Base-by-base conservation (phyloP, 768 basidiomycete species). In the Rhodocollybia butyracea region DNA sequence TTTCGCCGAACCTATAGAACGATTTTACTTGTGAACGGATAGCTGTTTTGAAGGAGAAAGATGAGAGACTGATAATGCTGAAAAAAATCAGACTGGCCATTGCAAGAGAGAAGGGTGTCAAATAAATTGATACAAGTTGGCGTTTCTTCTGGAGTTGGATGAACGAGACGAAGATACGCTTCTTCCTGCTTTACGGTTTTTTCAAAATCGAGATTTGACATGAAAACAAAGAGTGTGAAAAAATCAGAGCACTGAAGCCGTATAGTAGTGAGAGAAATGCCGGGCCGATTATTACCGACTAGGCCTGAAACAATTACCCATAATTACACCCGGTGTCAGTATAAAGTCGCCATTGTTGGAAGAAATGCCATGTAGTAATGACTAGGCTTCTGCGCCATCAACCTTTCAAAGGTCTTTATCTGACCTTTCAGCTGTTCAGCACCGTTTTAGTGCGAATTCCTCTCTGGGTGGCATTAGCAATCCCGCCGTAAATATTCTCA, bases 1-100 rank as follows among this genome's bases (percentile, higher is more conserved):
- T 80, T 55, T 82, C 72, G 6, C 96, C 96, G 61, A 88, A 85
- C 65, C 96, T 83, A 70, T 98, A 98, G 51, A 98, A 71, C 2
- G 88, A 86, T 63, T 86, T 88, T 46, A 94, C 68, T 70, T 98
- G 96, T 19, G 83, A 80, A 36, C 85, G 83, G 31, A 94, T 76
- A 47, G 84, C 95, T 96, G 65, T 27, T 32, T 34, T 41, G 11
- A 26, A 31, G 53, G 55, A 51, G 15, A 46, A 41, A 47, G 61
- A 38, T 57, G 46, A 31, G 24, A 47, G 6, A 38, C 48, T 15
- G 24, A 31, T 26, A n/a, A 40, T 22, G 50, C 27, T 30, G 22
- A 36, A 13, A 15, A 45, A 51, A 46, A 30, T 52, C 7, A 51
- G 15, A 66, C 73, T 60, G 60, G 83, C 90, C 80, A 65, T 86